Conservation (phyloP, 2,329 filamentous ascomycete species). For the Pseudogymnoascus sp. region DNA sequence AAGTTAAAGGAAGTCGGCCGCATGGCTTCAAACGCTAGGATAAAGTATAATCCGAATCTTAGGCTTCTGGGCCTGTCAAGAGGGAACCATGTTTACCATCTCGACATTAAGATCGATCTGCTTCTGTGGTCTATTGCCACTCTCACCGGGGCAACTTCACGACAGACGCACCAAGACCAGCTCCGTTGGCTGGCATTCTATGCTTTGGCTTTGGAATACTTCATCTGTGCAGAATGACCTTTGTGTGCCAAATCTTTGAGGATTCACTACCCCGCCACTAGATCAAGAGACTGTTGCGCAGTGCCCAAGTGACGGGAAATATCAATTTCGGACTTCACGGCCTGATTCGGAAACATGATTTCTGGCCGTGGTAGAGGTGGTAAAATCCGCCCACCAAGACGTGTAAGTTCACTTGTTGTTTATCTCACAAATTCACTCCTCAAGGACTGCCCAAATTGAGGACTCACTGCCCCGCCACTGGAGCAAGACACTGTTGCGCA, state of each 20-base stretch:
- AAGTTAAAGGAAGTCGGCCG: not conserved
- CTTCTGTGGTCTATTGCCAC: not conserved
- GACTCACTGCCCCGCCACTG: not conserved
- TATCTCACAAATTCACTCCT: not conserved
- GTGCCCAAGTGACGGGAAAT: not conserved
- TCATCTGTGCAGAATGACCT: not conserved
- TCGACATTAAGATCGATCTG: not conserved
- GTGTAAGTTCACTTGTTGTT: slow-evolving; percentile 44
- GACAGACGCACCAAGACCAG: not conserved
- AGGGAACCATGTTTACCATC: not conserved
- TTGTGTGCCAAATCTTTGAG: not conserved
- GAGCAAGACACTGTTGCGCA: not conserved
- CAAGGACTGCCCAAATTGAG: not conserved
- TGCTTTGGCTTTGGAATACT: not conserved
- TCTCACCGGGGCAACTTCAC: not conserved
- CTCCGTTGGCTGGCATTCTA: not conserved
- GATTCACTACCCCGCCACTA: slow-evolving; percentile 1
- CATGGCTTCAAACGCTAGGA: not conserved
- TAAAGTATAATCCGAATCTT: slow-evolving; percentile 1
- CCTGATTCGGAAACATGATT: slow-evolving; percentile 34
- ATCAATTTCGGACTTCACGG: not conserved
- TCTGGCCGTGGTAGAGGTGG: slow-evolving; percentile 42
- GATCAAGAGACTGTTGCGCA: not conserved
- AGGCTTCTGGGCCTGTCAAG: not conserved
- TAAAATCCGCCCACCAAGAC: slow-evolving; percentile 61